Base-by-base conservation (phyloP, 2,329 filamentous ascomycete genomes). In the Fusarium longipes region DNA sequence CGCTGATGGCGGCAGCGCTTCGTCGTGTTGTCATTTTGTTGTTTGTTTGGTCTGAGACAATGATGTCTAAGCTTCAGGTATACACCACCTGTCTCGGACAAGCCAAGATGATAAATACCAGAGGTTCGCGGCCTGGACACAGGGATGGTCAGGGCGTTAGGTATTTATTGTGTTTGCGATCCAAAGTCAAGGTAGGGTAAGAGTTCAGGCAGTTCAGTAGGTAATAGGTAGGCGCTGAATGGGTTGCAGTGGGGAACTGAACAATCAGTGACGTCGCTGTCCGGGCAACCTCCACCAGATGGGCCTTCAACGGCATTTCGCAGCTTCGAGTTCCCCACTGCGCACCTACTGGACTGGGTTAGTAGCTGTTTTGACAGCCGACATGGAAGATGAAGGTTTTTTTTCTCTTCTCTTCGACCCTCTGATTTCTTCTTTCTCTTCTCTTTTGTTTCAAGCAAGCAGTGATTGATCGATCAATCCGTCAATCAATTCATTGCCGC, bases 201-300 rank as follows among this genome's bases (percentile, higher is more conserved):
- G 43, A 30, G 40, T 52, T 53, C 30, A 51, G 40, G 39, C 8
- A n/a, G 17, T 27, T 43, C 25, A 29, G 40, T 29, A 29, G 24
- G 25, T 17, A n/a, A 8, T 27, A 25, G 20, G 49, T 20, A 45
- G 48, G 39, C 39, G 33, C 32, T 49, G 45, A 33, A 44, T 22
- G 33, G 40, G 50, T 20, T 32, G 18, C 50, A 53, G 50, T 53
- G 50, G 50, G 50, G 50, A 53, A 53, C 35, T 50, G 55, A 49
- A 18, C 50, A 53, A 62, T 56, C 49, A 62, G 72, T 75, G 73
- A 74, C 72, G 72, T 73, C 29, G 72, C 75, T 73, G 73, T 72
- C 71, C 57, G 69, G 72, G 72, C 73, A 75, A 75, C 73, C 45
- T 48, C 45, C 45, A 48, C 20, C 32, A 38, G 45, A 48, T 48